A percentile compares a stretch with the other conserved stretches of the same genome.
phyloP scores from a whole-genome alignment of 495 filamentous ascomycete species.

The Penicillium antarcticum region DNA sequence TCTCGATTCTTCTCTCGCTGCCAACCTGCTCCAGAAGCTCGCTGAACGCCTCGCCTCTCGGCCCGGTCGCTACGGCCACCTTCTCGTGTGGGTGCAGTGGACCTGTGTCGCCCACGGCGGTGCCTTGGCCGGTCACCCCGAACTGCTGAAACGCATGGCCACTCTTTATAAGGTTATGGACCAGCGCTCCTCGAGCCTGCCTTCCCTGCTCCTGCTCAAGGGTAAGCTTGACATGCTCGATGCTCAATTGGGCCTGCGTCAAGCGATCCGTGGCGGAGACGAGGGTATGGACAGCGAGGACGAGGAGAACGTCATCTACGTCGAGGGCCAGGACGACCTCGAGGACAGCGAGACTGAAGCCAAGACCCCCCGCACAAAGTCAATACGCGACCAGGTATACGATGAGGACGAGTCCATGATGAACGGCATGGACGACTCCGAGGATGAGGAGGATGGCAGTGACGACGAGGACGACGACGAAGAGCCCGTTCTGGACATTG shows the following conservation, averaged over 20 bases:
- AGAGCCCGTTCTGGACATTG: constrained; percentile 38
- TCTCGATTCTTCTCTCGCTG: constrained; percentile 78
- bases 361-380: constrained; percentile 35
- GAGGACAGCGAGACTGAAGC: constrained; percentile 41
- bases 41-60: constrained; percentile 83
- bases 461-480: constrained; percentile 40
- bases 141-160: constrained; percentile 69
- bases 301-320: constrained; percentile 78
- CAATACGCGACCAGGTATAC: constrained; percentile 37
- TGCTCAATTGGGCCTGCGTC: constrained; percentile 77
- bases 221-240: constrained; percentile 89
- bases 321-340: constrained; percentile 69
- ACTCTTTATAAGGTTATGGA: constrained; percentile 80
- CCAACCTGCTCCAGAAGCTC: constrained; percentile 72
- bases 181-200: constrained; percentile 77
- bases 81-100: constrained; percentile 98
- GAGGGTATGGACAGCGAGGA: constrained; percentile 60
- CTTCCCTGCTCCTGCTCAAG: constrained; percentile 80
- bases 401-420: constrained; percentile 48
- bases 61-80: constrained; percentile 81
- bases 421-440: constrained; percentile 39
- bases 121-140: constrained; percentile 76
- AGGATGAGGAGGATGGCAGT: constrained; percentile 39
- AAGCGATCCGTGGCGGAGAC: constrained; percentile 50
- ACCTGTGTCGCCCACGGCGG: constrained; percentile 93